Conservation (phyloP, 1,139 yeast species). For the Hyphopichia khmerensis region DNA sequence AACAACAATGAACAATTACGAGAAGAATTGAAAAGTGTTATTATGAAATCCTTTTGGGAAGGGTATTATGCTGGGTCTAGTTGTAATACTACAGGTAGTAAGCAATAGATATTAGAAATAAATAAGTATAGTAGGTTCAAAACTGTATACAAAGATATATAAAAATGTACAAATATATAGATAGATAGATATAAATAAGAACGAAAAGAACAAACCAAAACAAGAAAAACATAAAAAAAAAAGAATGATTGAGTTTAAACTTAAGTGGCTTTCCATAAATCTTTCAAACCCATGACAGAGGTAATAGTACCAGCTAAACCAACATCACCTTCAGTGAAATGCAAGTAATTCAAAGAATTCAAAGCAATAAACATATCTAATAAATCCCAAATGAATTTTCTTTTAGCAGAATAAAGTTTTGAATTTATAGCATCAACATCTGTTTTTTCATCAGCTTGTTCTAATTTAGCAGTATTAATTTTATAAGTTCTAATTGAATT, state of each 20-base stretch:
- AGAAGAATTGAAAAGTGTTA: slow-evolving; percentile 22
- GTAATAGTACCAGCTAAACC: slow-evolving; percentile 87
- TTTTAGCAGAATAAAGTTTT: slow-evolving; percentile 47
- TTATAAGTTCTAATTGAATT: slow-evolving; percentile 50
- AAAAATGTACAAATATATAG: background rate
- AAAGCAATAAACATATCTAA: slow-evolving; percentile 77
- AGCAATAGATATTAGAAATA: background rate
- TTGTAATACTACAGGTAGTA: background rate
- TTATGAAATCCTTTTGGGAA: slow-evolving; percentile 34
- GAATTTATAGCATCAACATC: slow-evolving; percentile 26
- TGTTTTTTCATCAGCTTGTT: slow-evolving; percentile 29
- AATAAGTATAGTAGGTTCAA: background rate
- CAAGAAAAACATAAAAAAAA: background rate
- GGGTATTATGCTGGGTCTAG: slow-evolving; percentile 27
- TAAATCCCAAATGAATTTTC: slow-evolving; percentile 76
- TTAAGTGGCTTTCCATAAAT: slow-evolving; percentile 55
- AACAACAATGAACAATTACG: slow-evolving; percentile 11
- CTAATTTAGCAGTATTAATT: slow-evolving; percentile 24
- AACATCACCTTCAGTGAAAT: slow-evolving; percentile 73
- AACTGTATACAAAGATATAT: background rate
- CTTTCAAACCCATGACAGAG: slow-evolving; percentile 73
- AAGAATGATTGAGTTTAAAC: background rate
- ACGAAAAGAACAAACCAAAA: background rate
- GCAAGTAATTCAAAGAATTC: slow-evolving; percentile 61
- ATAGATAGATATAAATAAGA: too few species aligned